Conservation (phyloP, 345 rosid genomes). For the Eucalyptus curtisii region DNA sequence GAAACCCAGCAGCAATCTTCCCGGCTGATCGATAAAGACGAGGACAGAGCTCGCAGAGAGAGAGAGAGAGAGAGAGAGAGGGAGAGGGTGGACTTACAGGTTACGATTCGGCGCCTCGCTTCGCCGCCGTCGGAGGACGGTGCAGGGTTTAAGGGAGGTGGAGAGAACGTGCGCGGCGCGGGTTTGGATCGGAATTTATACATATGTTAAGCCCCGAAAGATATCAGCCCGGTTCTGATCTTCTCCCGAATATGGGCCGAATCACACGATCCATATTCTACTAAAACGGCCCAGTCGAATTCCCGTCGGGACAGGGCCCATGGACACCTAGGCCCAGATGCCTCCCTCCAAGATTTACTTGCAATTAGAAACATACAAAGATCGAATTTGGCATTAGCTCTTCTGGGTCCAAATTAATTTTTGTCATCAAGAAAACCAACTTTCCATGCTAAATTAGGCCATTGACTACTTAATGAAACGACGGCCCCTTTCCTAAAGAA, state of each 20-base stretch:
- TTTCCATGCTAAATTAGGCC: not conserved
- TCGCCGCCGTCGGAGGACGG: not conserved
- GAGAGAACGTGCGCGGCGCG: not conserved
- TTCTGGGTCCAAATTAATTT: not conserved
- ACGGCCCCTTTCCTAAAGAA: not conserved
- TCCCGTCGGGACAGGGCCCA: not conserved
- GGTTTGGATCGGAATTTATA: not conserved
- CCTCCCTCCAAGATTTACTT: not conserved
- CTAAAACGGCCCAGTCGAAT: not conserved
- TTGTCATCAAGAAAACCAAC: not conserved
- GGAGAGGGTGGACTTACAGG: not conserved
- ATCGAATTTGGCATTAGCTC: not conserved
- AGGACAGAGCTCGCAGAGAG: not conserved
- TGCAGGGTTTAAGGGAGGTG: not conserved
- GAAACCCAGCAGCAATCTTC: not conserved
- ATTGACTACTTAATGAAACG: not conserved
- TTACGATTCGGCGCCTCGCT: not conserved
- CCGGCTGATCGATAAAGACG: not conserved
- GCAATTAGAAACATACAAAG: not conserved
- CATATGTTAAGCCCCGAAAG: not conserved
- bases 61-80: not conserved
- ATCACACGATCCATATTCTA: not conserved
- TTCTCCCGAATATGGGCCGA: not conserved
- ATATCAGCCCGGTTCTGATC: not conserved
- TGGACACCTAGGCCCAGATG: not conserved